phyloP scores from a whole-genome alignment of 345 rosid genomes.

The Trapa bicornis region DNA sequence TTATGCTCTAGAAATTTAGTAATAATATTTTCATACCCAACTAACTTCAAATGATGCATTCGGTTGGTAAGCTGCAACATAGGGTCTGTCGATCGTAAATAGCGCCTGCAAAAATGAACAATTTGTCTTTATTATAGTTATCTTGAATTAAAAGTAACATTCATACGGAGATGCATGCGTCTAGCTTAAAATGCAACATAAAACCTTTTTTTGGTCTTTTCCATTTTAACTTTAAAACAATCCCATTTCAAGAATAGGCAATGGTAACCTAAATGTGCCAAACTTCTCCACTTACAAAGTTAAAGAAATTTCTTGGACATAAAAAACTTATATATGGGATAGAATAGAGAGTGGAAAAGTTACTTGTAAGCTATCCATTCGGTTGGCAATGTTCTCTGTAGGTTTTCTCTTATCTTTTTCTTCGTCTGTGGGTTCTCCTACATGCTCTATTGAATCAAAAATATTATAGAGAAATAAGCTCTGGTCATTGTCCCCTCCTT shows the following conservation, averaged over 20 bases:
- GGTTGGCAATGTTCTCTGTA: neutral
- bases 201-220: neutral
- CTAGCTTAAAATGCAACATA: neutral
- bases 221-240: neutral
- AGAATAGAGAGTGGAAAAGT: neutral
- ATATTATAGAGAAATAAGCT: neutral
- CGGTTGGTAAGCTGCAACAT: slow-evolving; percentile 1
- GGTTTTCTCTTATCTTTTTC: neutral
- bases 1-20: neutral
- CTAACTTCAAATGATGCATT: slow-evolving; percentile 2
- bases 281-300: neutral
- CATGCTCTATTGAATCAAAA: neutral
- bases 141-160: neutral
- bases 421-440: neutral
- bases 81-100: slow-evolving; percentile 8
- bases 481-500: neutral
- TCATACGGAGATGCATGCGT: neutral
- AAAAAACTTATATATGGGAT: neutral
- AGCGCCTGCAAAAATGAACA: slow-evolving; percentile 2
- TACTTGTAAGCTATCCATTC: slow-evolving; percentile 5
- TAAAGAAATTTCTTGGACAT: neutral
- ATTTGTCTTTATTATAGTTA: neutral
- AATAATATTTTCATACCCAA: slow-evolving; percentile 6
- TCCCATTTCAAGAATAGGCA: neutral
- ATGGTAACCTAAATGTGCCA: neutral